phyloP scores from a whole-genome alignment of 495 filamentous ascomycete species.

The Xylaria nigripes region DNA sequence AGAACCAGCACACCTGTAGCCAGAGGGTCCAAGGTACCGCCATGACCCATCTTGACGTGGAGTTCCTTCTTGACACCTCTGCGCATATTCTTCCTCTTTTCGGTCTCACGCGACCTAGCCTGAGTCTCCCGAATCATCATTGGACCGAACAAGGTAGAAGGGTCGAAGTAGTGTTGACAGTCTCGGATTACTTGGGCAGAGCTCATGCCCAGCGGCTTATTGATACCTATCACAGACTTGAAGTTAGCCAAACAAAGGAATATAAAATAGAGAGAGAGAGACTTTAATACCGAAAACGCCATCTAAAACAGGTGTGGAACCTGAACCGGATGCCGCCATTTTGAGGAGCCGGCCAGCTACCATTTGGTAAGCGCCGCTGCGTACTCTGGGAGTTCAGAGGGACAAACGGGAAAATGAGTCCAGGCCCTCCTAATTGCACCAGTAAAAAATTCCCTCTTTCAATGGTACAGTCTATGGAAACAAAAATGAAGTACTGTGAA shows the following conservation, averaged over 20 bases:
- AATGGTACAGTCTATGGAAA: no score
- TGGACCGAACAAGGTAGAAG: constrained; percentile 66
- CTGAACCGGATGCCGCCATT: constrained; percentile 46
- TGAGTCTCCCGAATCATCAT: constrained; percentile 55
- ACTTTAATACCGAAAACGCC: constrained; percentile 60
- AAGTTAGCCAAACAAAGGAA: background rate
- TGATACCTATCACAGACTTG: constrained; percentile 53
- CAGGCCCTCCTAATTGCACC: background rate
- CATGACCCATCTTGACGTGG: constrained; percentile 91
- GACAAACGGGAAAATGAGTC: background rate
- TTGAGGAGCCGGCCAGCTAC: constrained; percentile 20
- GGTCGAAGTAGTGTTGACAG: constrained; percentile 71
- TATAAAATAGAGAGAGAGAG: background rate
- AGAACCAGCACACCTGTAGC: constrained; percentile 87
- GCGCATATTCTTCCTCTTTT: constrained; percentile 47
- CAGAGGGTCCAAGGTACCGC: constrained; percentile 89
- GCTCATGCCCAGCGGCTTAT: constrained; percentile 78
- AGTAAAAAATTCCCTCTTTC: background rate
- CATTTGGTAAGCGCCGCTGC: constrained; percentile 16
- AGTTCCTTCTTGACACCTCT: constrained; percentile 43
- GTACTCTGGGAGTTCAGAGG: background rate
- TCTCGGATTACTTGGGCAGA: constrained; percentile 85
- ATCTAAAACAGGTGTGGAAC: constrained; percentile 50
- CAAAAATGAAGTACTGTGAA: no score
- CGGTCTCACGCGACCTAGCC: constrained; percentile 42